phyloP scores from a whole-genome alignment of 2,329 filamentous ascomycete species.

The Penicillium nordicum region DNA sequence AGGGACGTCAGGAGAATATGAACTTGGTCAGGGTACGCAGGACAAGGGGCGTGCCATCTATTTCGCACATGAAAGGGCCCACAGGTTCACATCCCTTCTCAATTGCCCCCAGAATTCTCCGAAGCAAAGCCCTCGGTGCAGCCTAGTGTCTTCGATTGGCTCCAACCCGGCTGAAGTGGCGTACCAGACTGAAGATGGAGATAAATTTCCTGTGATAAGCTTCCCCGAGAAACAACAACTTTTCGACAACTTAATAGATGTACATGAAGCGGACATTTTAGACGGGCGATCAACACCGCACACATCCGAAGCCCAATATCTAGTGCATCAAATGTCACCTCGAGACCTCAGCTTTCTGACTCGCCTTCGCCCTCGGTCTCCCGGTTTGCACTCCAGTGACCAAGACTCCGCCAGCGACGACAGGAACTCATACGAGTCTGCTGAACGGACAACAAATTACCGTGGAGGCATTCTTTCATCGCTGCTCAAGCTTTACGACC shows the following conservation, averaged over 20 bases:
- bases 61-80: constrained; percentile 35
- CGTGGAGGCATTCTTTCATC: constrained; percentile 70
- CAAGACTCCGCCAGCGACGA: constrained; percentile 36
- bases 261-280: constrained; percentile 30
- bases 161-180: constrained; percentile 30
- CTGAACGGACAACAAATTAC: constrained; percentile 65
- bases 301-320: constrained; percentile 32
- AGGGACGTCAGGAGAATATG: constrained; percentile 23
- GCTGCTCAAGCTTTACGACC: constrained; percentile 66
- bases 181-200: constrained; percentile 29
- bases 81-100: constrained; percentile 34
- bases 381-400: constrained; percentile 32
- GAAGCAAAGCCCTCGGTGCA: constrained; percentile 20
- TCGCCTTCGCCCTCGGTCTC: constrained; percentile 32
- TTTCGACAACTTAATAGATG: constrained; percentile 29
- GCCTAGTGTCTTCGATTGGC: constrained; percentile 27
- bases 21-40: constrained; percentile 22
- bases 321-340: constrained; percentile 39
- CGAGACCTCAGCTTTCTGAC: constrained; percentile 32
- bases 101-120: constrained; percentile 31
- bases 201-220: constrained; percentile 37
- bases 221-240: constrained; percentile 33
- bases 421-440: constrained; percentile 53
- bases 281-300: constrained; percentile 27
- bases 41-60: constrained; percentile 37